phyloP scores from a whole-genome alignment of 345 rosid species.

The Angophora floribunda region DNA sequence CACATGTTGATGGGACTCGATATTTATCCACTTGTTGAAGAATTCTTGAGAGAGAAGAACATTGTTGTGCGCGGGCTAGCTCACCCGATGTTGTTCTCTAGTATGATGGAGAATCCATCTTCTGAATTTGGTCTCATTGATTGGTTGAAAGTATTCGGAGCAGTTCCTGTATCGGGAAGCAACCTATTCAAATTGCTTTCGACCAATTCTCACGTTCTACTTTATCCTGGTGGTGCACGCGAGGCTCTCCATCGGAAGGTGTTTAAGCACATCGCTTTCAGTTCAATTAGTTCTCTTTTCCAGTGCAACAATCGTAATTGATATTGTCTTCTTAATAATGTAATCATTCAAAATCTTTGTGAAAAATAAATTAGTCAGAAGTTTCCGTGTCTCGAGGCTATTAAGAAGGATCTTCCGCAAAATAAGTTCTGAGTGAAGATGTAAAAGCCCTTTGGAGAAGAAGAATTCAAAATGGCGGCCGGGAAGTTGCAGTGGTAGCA shows the following conservation, averaged over 20 bases:
- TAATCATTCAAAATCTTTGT: background rate
- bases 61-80: constrained; percentile 39
- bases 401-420: background rate
- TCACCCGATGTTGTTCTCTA: constrained; percentile 29
- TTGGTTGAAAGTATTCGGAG: constrained; percentile 49
- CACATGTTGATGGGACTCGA: constrained; percentile 54
- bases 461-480: background rate
- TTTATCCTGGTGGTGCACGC: constrained; percentile 77
- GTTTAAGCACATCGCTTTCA: background rate
- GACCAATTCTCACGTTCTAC: constrained; percentile 50
- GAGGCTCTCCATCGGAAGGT: constrained; percentile 53
- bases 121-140: constrained; percentile 18
- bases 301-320: background rate
- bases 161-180: constrained; percentile 52
- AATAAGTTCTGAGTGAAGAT: background rate
- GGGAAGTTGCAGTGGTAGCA: background rate
- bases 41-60: constrained; percentile 25
- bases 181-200: constrained; percentile 57
- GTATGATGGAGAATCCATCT: constrained; percentile 1
- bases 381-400: background rate
- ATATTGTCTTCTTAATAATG: background rate
- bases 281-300: background rate
- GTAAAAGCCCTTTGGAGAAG: background rate
- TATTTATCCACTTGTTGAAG: constrained; percentile 13
- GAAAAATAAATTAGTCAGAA: background rate